Evolutionary conservation across 164 flowering plant species (phyloP).

Genomic region (Chimonanthus salicifolius): DNA sequence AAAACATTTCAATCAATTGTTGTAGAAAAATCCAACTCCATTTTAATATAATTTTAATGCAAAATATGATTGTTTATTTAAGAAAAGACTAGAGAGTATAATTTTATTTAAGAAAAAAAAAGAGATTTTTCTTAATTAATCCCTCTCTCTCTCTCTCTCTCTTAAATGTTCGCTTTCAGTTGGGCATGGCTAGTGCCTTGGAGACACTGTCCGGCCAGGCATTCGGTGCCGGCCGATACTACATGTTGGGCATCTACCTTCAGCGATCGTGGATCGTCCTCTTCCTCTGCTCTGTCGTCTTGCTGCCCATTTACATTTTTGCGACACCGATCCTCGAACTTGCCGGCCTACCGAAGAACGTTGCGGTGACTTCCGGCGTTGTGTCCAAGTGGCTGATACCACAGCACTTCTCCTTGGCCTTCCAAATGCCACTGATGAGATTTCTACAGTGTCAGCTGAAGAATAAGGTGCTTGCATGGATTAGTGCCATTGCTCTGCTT

Average conservation of each 20-base stretch:
- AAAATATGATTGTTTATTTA: no score
- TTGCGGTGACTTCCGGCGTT: slow-evolving; percentile 54
- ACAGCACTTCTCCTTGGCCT: slow-evolving; percentile 39
- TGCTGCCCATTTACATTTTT: slow-evolving; percentile 52
- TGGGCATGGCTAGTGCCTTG: slow-evolving; percentile 76
- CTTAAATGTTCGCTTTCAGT: slow-evolving; percentile 10
- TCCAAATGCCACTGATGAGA: slow-evolving; percentile 43
- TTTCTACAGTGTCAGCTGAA: slow-evolving; percentile 57
- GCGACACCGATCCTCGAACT: slow-evolving; percentile 56
- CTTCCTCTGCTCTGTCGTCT: slow-evolving; percentile 30
- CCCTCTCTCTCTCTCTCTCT: no score
- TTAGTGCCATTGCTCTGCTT: slow-evolving; percentile 22
- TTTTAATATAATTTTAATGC: no score
- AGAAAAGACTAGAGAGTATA: no score
- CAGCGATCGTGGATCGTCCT: slow-evolving; percentile 83
- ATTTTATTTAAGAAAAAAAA: no score
- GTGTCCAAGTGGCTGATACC: slow-evolving; percentile 45
- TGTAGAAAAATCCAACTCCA: no score
- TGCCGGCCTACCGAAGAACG: slow-evolving; percentile 48
- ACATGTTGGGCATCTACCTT: slow-evolving; percentile 71
- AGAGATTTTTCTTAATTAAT: no score
- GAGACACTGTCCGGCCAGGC: slow-evolving; percentile 93
- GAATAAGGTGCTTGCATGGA: slow-evolving; percentile 34
- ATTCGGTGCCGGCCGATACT: slow-evolving; percentile 58
- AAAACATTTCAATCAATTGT: no score